Percentiles rank a stretch among this genome's conserved stretches.
Conservation (phyloP, 1,284 basidiomycete genomes). For the Golubevia pallescens region DNA sequence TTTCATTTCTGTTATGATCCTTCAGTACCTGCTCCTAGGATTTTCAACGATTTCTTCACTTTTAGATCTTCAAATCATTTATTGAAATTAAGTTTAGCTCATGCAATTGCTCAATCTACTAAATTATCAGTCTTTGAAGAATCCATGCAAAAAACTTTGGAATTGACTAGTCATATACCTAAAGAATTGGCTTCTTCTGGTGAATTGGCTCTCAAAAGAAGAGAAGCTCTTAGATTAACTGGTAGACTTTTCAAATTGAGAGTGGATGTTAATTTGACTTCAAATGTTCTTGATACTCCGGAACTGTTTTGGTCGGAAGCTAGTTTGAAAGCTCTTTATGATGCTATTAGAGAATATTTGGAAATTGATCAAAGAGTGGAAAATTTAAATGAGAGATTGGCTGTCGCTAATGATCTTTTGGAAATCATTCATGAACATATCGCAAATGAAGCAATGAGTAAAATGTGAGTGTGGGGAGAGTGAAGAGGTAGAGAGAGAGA, state of each 20-base stretch:
- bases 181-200: conserved; percentile 82
- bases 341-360: conserved; percentile 92
- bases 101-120: conserved; percentile 92
- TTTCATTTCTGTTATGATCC: conserved; percentile 73
- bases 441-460: conserved; percentile 81
- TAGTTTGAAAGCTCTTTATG: conserved; percentile 84
- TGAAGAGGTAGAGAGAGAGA: too few relatives aligned
- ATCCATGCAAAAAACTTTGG: conserved; percentile 78
- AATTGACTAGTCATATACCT: conserved; percentile 82
- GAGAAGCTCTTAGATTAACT: conserved; percentile 84
- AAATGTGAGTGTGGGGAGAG: conserved; percentile 37
- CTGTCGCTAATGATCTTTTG: conserved; percentile 85
- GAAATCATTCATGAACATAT: conserved; percentile 87
- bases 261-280: conserved; percentile 87
- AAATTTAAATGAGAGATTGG: conserved; percentile 85
- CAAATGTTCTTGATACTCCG: conserved; percentile 91
- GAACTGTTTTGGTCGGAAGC: conserved; percentile 96
- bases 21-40: conserved; percentile 77
- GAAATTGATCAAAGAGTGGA: conserved; percentile 85
- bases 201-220: conserved; percentile 76
- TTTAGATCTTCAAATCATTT: conserved; percentile 73
- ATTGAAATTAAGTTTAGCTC: conserved; percentile 80
- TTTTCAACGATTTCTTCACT: conserved; percentile 83
- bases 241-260: conserved; percentile 86
- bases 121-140: conserved; percentile 88